These are phyloP conservation scores for Aspergillus felis DNA, from an alignment of 2,329 filamentous ascomycete species.

Conservation along the genomic window DNA sequence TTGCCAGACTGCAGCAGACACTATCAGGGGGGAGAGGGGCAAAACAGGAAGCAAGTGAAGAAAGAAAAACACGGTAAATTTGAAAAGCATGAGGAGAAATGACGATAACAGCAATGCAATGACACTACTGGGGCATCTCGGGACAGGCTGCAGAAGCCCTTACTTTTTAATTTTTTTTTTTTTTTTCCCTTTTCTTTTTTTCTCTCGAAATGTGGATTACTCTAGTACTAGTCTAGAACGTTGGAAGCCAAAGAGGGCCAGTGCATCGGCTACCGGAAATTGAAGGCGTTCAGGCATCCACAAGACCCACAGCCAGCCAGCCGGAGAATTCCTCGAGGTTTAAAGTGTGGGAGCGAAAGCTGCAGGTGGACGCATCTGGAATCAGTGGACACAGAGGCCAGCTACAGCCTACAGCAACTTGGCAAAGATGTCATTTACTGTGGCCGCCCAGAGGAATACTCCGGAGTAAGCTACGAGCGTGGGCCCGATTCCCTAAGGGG, in stretches of 20 bases:
- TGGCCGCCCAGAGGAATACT: constrained; percentile 4
- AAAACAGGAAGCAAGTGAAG: neutral
- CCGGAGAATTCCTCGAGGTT: constrained; percentile 1
- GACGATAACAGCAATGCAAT: neutral
- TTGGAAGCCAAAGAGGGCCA: neutral
- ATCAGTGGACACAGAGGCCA: neutral
- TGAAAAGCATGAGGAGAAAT: neutral
- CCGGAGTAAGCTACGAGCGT: constrained; percentile 8
- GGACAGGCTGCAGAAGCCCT: neutral
- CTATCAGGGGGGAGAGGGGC: neutral
- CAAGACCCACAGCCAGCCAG: neutral
- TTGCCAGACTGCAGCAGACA: neutral
- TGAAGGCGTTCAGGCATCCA: constrained; percentile 8
- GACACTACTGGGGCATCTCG: neutral
- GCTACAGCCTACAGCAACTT: neutral
- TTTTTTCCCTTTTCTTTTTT: neutral
- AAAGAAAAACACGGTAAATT: neutral
- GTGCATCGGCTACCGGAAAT: constrained; percentile 8
- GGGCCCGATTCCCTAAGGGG: constrained; percentile 7
- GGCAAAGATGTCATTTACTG: neutral
- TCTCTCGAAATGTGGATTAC: neutral
- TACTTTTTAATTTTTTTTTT: neutral
- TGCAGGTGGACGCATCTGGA: constrained; percentile 6
- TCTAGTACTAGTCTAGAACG: neutral
- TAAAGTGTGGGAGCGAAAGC: constrained; percentile 2